Evolutionary conservation across 2,329 filamentous ascomycete genomes (phyloP), one percentile per base, ranked within the genome.

Genomic region (Aspergillus ochraceoroseus): DNA sequence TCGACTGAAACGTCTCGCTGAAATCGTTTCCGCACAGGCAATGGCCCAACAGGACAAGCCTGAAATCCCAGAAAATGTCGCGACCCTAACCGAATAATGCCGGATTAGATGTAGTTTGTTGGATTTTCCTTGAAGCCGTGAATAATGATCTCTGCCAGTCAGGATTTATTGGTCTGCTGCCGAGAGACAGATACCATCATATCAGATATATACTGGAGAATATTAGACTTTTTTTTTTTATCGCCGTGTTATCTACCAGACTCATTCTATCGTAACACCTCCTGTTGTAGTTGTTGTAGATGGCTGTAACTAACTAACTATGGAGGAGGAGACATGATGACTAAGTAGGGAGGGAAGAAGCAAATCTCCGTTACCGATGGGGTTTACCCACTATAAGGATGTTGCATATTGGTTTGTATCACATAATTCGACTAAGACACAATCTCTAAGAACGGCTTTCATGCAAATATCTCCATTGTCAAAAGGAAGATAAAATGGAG

Each of bases 1-100:
- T 32, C 81, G 90, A 47, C 70, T 98, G 48, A 96, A 96, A 75
- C 83, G 92, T 46, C 75, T 98, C 38, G 92, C 92, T n/a, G 92
- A 98, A 70, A 96, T 98, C 51, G 92, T 98, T 32, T 94, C 87
- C 25, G 86, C 88, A 20, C 92, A 98, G 68, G 92, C 92, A 20
- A 90, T 96, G 59, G 87, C 89, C 42, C 90, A 96, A 66, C 87
- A 94, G 68, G 87, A 94, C 68, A 90, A 87, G 70, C 69, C 85
- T 47, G 85, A 87, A 33, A 51, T 60, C 41, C 30, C 38, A 12
- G 64, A 64, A 26, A 54, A 53, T 34, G 54, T 50, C 31, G 47
- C 44, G 15, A 40, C 56, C 20, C 45, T 53, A 38, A 47, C 52
- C 40, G 58, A 61, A 32, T 58, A 48, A 43, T 46, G 35, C 33